Base-by-base conservation (phyloP, 2,329 filamentous ascomycete genomes). In the Botryotinia calthae region DNA sequence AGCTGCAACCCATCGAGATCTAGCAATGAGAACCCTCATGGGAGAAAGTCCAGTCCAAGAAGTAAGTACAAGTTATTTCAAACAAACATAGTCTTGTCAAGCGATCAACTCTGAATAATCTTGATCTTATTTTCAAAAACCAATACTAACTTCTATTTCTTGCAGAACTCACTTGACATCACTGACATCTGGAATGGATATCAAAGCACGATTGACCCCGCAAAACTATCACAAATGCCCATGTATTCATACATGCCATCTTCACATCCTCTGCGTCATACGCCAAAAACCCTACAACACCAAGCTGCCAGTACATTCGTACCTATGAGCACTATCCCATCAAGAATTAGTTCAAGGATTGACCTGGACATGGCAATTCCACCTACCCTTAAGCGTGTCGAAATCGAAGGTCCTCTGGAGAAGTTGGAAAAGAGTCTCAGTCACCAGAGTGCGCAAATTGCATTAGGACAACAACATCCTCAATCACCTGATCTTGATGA, bases 31-130 rank as follows among this genome's bases (percentile, higher is more conserved):
- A 28, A 56, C 10, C 16, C 46, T 68, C 34, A n/a, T 68, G 8
- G 65, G 65, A 56, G 48, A 68, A 14, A 68, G 16, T 5, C 18
- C 48, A 42, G n/a, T n/a, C 31, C 48, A 37, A 14, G n/a, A 68
- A 28, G 65, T 68, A 68, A 68, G 65, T 68, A 31, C 37, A 44
- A 42, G 34, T 25, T 31, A 9, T 56, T 31, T 22, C n/a, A 68
- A 18, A 16, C 18, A 68, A 66, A 20, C 4, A 22, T 44, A 14
- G 22, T 20, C 18, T 42, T 37, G 6, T 18, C n/a, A 28, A 56
- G 7, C 6, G n/a, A 28, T 56, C n/a, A 18, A 18, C n/a, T 28
- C n/a, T 56, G 7, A 9, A 56, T 0, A 28, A 28, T 56, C 51
- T 56, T 3, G n/a, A 18, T 56, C 54, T 8, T 2, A 25, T 56